Evolutionary conservation across 2,329 filamentous ascomycete species (phyloP), one percentile per base, ranked within the genome.

Genomic region (Exophiala calicioides): DNA sequence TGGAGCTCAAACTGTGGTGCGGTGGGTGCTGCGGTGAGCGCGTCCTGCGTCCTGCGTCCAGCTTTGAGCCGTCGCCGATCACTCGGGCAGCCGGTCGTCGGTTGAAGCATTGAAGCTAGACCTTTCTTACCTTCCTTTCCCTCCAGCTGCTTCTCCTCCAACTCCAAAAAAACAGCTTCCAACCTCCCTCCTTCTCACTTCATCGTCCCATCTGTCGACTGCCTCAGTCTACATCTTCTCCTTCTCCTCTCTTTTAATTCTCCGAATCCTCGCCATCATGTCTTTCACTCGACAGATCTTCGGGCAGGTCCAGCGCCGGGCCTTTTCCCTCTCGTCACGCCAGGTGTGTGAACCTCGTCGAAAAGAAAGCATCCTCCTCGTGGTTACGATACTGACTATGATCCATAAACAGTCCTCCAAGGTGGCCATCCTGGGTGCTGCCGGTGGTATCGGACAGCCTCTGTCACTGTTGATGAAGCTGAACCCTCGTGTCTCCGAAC

Each of bases 391-490:
- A 27, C 52, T 54, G 15, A 54, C 31, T 19, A 36, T 16, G 21
- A 8, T 39, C n/a, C n/a, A 5, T 16, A 8, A 20, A 62, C 60
- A 98, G 93, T 82, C 90, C 68, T 94, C 90, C 75, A 97, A 97
- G 83, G 93, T 98, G 65, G 84, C 90, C 68, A 90, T 98, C 62
- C 88, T 97, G 71, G 93, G 93, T 79, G 93, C 93, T 62, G 86
- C 86, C 67, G 93, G 93, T 77, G 93, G 93, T 75, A 98, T 98
- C 77, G 93, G 93, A 73, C 93, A 98, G 73, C 93, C 93, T 67
- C 80, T 98, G 66, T 98, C 93, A 50, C 86, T 98, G 61, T 85
- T 98, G 68, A 82, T 98, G 74, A 98, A 98, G 89, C 85, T 96
- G 70, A 97, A 96, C 85, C 89, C 90, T 63, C 82, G 88, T 68